phyloP scores from a whole-genome alignment of 2,329 filamentous ascomycete species.

The Cytospora chrysosperma region DNA sequence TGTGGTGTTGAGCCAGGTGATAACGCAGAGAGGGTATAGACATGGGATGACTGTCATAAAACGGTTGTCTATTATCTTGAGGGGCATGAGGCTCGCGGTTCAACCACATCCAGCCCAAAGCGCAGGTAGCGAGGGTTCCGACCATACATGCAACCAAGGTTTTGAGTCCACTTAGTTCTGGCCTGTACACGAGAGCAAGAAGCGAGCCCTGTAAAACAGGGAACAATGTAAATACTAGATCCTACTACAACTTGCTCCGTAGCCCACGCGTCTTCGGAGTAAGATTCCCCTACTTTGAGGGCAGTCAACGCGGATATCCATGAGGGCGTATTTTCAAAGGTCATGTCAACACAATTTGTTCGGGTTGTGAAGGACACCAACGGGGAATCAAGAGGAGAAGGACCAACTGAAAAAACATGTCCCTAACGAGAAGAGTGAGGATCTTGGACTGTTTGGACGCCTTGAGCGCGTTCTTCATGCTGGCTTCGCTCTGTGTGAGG shows the following conservation, averaged over 20 bases:
- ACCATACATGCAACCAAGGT: background rate
- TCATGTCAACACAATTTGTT: too few species aligned
- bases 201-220: background rate
- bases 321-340: background rate
- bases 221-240: background rate
- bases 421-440: background rate
- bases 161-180: background rate
- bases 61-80: background rate
- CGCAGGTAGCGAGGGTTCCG: background rate
- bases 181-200: too few species aligned
- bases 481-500: slow-evolving; percentile 1
- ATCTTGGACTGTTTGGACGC: slow-evolving; percentile 9
- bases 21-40: too few species aligned
- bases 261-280: slow-evolving; percentile 1
- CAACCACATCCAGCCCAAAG: background rate
- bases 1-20: too few species aligned
- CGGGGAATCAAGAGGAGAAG: too few species aligned
- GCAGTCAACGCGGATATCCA: slow-evolving; percentile 1
- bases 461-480: slow-evolving; percentile 1
- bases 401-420: background rate
- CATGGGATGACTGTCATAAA: too few species aligned
- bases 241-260: background rate
- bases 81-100: background rate
- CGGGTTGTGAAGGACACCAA: too few species aligned
- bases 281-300: background rate